Base-by-base conservation (phyloP, 805 yeast genomes). In the Candida caryicola region DNA sequence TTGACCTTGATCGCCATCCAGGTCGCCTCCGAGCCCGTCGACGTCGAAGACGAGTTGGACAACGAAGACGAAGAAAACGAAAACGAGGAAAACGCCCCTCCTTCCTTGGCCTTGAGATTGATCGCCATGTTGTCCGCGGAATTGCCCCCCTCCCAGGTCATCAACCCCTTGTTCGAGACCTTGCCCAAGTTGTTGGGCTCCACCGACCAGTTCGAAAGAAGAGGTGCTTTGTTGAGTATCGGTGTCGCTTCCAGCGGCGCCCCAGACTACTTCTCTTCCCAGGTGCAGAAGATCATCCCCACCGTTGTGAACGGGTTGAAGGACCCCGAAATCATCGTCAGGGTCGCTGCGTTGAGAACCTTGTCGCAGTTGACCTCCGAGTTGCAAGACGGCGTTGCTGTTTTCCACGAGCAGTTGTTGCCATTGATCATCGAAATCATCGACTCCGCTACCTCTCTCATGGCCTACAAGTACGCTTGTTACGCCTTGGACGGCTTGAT, bases 141-240 rank as follows among this genome's bases (percentile, higher is more conserved):
- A 55, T 73, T 93, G 54, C 96, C 99, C 37, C 96, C 98, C 34
- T 77, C 88, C 30, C 99, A 93, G 63, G 95, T 86, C 40, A 81
- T 90, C 48, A 76, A 73, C 46, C 91, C 96, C 31, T 73, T 91
- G 45, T 72, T 88, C 44, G 85, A 80, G 47, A 76, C 74, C 48
- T 61, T 85, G 46, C 74, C 77, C 31, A 57, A 74, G 31, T 64
- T 81, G 71, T 60, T 82, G 44, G 29, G 53, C 21, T 64, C 77
- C 34, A 76, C 90, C 13, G 79, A 86, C 59, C 73, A 75, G 45
- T 82, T 77, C 48, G 88, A 85, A 67, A 81, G 95, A 70, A 81
- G 96, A 68, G 96, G 95, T 43, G 93, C 85, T 39, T 72, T 89
- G 36, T 70, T 87, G 52, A 77, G 95, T 23, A 69, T 93, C 46